Conservation (phyloP, 768 basidiomycete species). For the Tremella mesenterica region DNA sequence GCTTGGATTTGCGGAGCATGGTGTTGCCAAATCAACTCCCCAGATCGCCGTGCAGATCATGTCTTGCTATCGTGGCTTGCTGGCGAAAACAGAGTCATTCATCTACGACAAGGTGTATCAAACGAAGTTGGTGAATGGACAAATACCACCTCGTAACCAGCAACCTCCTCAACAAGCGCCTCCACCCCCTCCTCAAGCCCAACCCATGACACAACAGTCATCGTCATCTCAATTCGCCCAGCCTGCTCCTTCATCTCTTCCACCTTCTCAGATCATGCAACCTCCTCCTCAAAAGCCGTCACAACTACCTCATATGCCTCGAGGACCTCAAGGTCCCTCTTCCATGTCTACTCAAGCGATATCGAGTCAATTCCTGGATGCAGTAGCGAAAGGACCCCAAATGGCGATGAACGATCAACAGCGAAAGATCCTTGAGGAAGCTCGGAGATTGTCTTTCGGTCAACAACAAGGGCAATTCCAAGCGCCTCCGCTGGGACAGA, state of each 20-base stretch:
- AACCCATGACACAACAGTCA: neutral
- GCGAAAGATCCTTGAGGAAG: slow-evolving; percentile 12
- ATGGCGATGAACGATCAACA: slow-evolving; percentile 12
- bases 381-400: slow-evolving; percentile 5
- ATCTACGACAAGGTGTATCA: slow-evolving; percentile 15
- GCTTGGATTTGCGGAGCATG: slow-evolving; percentile 16
- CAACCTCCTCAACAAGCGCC: slow-evolving; percentile 11
- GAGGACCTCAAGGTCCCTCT: neutral
- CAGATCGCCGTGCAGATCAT: slow-evolving; percentile 19
- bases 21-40: slow-evolving; percentile 3
- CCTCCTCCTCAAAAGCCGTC: slow-evolving; percentile 5
- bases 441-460: slow-evolving; percentile 1
- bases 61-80: slow-evolving; percentile 8
- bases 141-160: neutral
- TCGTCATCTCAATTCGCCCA: no score
- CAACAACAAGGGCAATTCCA: slow-evolving; percentile 1
- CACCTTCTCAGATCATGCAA: no score
- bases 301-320: slow-evolving; percentile 6
- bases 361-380: slow-evolving; percentile 16
- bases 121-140: neutral
- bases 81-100: slow-evolving; percentile 20
- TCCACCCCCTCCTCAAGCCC: neutral
- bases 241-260: no score
- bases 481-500: neutral
- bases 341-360: neutral